phyloP scores from a whole-genome alignment of 352 stramenopile genomes.

The Pythium scleroteichum region DNA sequence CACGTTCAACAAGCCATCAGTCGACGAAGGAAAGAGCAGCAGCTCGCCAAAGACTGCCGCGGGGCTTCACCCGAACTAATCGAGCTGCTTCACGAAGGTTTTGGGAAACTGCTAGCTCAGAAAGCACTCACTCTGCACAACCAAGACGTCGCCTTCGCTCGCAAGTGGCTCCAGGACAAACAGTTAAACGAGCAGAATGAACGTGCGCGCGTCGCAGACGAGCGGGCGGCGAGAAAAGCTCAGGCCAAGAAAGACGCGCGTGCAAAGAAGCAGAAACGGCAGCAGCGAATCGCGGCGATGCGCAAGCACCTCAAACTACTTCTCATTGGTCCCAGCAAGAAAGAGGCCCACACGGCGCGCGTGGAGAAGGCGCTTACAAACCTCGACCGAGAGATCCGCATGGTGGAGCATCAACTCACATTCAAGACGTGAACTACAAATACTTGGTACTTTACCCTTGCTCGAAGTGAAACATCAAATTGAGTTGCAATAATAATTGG shows the following conservation, averaged over 20 bases:
- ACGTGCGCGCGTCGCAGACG: neutral
- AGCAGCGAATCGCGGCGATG: constrained; percentile 23
- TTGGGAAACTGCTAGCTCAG: constrained; percentile 34
- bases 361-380: constrained; percentile 39
- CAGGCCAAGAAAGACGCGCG: constrained; percentile 14
- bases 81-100: constrained; percentile 38
- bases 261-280: constrained; percentile 23
- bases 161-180: constrained; percentile 34
- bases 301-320: constrained; percentile 30
- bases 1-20: constrained; percentile 31
- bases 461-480: too few relatives aligned
- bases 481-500: too few relatives aligned
- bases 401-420: constrained; percentile 26
- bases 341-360: constrained; percentile 30
- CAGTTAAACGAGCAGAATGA: constrained; percentile 29
- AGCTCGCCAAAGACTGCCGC: constrained; percentile 33
- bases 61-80: constrained; percentile 38
- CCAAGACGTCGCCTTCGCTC: constrained; percentile 33
- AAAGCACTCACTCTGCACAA: constrained; percentile 43
- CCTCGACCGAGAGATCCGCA: constrained; percentile 39
- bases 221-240: constrained; percentile 17
- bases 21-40: constrained; percentile 27
- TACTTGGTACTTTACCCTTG: too few relatives aligned
- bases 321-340: constrained; percentile 28
- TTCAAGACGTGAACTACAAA: too few relatives aligned